Evolutionary conservation across 495 filamentous ascomycete species (phyloP).

Genomic region (Choiromyces venosus): DNA sequence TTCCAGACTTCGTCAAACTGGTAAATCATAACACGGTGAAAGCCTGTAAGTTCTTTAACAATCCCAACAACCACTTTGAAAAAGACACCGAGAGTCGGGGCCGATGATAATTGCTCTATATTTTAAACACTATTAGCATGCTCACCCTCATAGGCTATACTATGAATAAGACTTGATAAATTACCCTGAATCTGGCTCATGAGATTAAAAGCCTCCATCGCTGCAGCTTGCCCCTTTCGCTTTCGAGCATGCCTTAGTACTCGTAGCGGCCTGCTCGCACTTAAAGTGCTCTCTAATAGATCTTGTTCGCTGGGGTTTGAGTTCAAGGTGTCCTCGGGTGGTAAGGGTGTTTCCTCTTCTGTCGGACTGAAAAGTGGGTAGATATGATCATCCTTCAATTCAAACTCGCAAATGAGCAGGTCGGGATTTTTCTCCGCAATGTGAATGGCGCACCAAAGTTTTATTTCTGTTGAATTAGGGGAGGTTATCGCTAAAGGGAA

Average conservation of each 20-base stretch:
- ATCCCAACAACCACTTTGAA: constrained; percentile 70
- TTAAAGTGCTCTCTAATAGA: constrained; percentile 64
- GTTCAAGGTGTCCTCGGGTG: constrained; percentile 68
- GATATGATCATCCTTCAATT: constrained; percentile 71
- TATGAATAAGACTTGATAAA: background rate
- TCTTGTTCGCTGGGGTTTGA: constrained; percentile 67
- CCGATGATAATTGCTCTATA: constrained; percentile 62
- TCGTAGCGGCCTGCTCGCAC: constrained; percentile 68
- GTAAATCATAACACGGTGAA: constrained; percentile 90
- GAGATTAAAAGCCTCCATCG: constrained; percentile 92
- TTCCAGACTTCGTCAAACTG: constrained; percentile 83
- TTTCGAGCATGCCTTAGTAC: constrained; percentile 73
- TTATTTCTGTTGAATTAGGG: constrained; percentile 50
- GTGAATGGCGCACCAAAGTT: constrained; percentile 88
- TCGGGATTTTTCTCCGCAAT: constrained; percentile 57
- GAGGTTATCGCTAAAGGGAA: constrained; percentile 67
- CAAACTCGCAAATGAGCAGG: constrained; percentile 84
- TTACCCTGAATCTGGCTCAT: constrained; percentile 69
- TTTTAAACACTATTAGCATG: constrained; percentile 3
- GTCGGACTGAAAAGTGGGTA: constrained; percentile 62
- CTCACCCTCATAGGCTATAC: background rate
- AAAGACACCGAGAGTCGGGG: constrained; percentile 61
- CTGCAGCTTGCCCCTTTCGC: constrained; percentile 72
- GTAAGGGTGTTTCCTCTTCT: constrained; percentile 53
- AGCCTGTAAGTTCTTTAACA: constrained; percentile 82